phyloP scores from a whole-genome alignment of 2,329 filamentous ascomycete species.

The Pezicula radicicola region DNA sequence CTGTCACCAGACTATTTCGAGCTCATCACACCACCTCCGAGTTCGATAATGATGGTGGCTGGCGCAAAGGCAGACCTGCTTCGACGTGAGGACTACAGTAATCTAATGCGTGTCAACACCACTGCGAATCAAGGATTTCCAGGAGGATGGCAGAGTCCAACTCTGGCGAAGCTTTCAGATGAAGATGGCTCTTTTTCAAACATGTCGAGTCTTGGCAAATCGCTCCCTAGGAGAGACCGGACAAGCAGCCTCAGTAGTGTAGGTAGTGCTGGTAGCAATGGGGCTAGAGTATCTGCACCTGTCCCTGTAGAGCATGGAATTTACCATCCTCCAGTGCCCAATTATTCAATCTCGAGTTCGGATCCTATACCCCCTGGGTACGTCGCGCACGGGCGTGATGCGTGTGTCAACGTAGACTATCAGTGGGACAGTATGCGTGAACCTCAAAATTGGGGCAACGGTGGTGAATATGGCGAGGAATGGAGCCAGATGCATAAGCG shows the following conservation, averaged over 20 bases:
- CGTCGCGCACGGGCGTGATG: slow-evolving; percentile 84
- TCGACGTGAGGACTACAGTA: slow-evolving; percentile 66
- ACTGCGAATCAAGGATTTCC: slow-evolving; percentile 32
- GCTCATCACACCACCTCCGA: slow-evolving; percentile 83
- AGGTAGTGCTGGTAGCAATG: slow-evolving; percentile 1
- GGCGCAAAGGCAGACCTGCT: slow-evolving; percentile 85
- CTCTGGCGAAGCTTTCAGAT: slow-evolving; percentile 19
- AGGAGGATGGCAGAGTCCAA: slow-evolving; percentile 32
- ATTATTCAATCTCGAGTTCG: slow-evolving; percentile 77
- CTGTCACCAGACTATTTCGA: slow-evolving; percentile 91
- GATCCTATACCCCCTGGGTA: slow-evolving; percentile 85
- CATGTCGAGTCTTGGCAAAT: slow-evolving; percentile 21
- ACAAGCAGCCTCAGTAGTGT: slow-evolving; percentile 30
- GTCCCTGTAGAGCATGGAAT: slow-evolving; percentile 27
- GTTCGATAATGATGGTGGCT: slow-evolving; percentile 82
- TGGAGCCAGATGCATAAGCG: slow-evolving; percentile 95
- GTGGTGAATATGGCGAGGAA: slow-evolving; percentile 86
- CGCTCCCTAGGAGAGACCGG: slow-evolving; percentile 26
- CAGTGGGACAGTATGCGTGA: slow-evolving; percentile 91
- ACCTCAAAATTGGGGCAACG: slow-evolving; percentile 79
- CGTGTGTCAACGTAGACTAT: slow-evolving; percentile 83
- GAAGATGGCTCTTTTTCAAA: slow-evolving; percentile 21
- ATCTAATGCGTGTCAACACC: slow-evolving; percentile 20
- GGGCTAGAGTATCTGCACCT: slow-evolving; percentile 3
- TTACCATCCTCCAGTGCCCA: slow-evolving; percentile 76